Evolutionary conservation across 2,329 filamentous ascomycete genomes (phyloP).

Genomic region (Penicillium sp.): DNA sequence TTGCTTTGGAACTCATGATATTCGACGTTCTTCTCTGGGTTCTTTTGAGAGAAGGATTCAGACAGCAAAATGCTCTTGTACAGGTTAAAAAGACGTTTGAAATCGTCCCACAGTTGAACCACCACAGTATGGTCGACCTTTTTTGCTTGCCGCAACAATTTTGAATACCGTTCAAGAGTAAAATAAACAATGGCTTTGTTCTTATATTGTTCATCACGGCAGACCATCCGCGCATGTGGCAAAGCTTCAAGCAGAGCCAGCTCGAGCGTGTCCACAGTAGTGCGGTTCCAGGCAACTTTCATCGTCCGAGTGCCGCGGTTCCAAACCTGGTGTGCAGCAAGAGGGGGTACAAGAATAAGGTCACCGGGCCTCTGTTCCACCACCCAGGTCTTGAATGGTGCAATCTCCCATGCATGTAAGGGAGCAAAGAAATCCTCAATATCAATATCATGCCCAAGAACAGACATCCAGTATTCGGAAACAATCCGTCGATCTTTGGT

Average conservation of each 20-base stretch:
- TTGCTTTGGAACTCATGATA: constrained; percentile 81
- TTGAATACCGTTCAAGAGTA: constrained; percentile 74
- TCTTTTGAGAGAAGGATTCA: constrained; percentile 73
- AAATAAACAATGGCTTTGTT: constrained; percentile 95
- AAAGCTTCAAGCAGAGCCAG: constrained; percentile 83
- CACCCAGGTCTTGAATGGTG: constrained; percentile 87
- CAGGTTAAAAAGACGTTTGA: constrained; percentile 72
- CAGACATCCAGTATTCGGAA: constrained; percentile 88
- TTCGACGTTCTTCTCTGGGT: constrained; percentile 65
- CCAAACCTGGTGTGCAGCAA: constrained; percentile 97
- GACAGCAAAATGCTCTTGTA: constrained; percentile 77
- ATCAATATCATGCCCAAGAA: constrained; percentile 92
- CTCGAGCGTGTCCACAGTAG: constrained; percentile 84
- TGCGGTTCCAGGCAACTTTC: constrained; percentile 98
- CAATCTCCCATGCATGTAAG: constrained; percentile 90
- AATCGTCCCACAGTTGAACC: constrained; percentile 75
- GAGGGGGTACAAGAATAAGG: constrained; percentile 86
- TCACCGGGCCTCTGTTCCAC: constrained; percentile 89
- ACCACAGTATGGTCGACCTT: constrained; percentile 52
- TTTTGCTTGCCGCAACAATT: constrained; percentile 54
- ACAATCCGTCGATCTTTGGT: constrained; percentile 87
- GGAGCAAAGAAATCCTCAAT: constrained; percentile 97
- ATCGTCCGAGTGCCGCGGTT: constrained; percentile 93
- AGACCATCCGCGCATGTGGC: constrained; percentile 84
- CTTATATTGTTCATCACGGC: constrained; percentile 97